phyloP scores from a whole-genome alignment of 371 early-diverging fungal genomes.

The Mucor lusitanicus region DNA sequence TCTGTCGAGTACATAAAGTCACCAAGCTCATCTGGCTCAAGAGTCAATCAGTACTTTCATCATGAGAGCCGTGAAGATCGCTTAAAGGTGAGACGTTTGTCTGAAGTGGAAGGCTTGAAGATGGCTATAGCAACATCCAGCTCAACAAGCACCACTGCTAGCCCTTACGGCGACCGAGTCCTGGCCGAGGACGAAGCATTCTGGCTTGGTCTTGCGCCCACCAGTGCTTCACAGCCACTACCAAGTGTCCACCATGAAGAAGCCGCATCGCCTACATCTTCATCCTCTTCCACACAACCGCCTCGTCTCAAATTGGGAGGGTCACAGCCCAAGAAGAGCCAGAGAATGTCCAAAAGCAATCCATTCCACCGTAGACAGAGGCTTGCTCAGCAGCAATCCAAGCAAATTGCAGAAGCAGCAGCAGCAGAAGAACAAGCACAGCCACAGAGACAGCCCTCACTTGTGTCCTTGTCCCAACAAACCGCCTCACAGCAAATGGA shows the following conservation, averaged over 20 bases:
- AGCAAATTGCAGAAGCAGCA: not conserved
- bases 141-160: not conserved
- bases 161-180: not conserved
- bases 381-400: not conserved
- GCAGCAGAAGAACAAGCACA: not conserved
- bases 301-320: slow-evolving; percentile 19
- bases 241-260: not conserved
- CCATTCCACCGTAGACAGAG: not conserved
- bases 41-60: not conserved
- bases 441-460: not conserved
- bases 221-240: not conserved
- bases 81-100: not conserved
- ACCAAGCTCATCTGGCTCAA: not conserved
- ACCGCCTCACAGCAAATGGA: not conserved
- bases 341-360: not conserved
- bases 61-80: not conserved
- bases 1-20: slow-evolving; percentile 8
- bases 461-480: not conserved
- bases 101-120: slow-evolving; percentile 10
- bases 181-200: slow-evolving; percentile 20
- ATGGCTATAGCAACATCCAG: not conserved
- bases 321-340: slow-evolving; percentile 9
- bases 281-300: slow-evolving; percentile 2
- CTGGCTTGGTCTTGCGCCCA: slow-evolving; percentile 9
- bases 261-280: not conserved